Conservation (phyloP, 805 yeast genomes). For the Saturnispora besseyi region DNA sequence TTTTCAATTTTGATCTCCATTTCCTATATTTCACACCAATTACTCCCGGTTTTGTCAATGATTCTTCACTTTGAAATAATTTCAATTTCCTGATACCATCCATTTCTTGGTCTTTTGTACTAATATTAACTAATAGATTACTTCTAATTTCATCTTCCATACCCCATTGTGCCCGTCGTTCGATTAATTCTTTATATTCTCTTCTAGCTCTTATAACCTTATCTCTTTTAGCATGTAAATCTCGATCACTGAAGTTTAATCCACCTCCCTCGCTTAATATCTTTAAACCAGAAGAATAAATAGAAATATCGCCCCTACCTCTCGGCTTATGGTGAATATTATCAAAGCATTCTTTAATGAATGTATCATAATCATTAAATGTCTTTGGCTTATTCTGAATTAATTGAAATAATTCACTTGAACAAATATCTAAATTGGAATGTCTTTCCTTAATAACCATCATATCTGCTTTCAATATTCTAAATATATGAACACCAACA, state of each 20-base stretch:
- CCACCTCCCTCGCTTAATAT: not conserved
- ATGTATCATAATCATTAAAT: constrained; percentile 23
- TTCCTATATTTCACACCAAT: constrained; percentile 3
- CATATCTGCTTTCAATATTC: constrained; percentile 55
- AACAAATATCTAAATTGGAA: constrained; percentile 5
- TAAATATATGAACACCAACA: constrained; percentile 70
- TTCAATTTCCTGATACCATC: not conserved
- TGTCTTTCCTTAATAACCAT: not conserved
- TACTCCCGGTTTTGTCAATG: not conserved
- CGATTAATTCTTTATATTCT: constrained; percentile 1
- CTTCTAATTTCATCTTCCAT: constrained; percentile 5
- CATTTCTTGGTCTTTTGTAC: not conserved
- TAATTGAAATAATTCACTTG: constrained; percentile 55
- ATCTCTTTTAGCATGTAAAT: constrained; percentile 2
- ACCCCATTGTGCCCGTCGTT: constrained; percentile 3
- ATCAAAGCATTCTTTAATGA: constrained; percentile 66
- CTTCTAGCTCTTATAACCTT: constrained; percentile 2
- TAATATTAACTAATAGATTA: not conserved
- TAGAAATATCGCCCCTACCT: not conserved
- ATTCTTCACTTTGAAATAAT: not conserved
- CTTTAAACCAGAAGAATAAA: not conserved
- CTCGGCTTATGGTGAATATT: not conserved
- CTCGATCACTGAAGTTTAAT: constrained; percentile 1
- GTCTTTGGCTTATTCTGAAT: constrained; percentile 43
- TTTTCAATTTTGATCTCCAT: constrained; percentile 22